phyloP scores from a whole-genome alignment of 805 yeast species.

The Teunomyces kruisii region DNA sequence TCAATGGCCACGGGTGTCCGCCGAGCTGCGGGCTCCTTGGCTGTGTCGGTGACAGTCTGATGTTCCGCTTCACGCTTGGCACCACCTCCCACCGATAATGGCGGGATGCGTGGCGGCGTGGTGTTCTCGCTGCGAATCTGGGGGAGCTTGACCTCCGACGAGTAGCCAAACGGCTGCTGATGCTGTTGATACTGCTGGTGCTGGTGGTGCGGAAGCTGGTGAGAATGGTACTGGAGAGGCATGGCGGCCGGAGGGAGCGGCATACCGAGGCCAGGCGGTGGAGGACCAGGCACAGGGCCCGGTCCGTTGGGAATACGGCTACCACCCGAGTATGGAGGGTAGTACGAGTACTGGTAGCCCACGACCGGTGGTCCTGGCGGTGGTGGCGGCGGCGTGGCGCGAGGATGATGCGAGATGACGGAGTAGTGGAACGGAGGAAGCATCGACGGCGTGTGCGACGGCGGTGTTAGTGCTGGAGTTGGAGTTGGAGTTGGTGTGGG shows the following conservation, averaged over 20 bases:
- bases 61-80: not conserved
- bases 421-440: slow-evolving; percentile 1
- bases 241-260: not conserved
- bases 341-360: slow-evolving; percentile 15
- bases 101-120: not conserved
- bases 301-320: slow-evolving; percentile 43
- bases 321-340: slow-evolving; percentile 35
- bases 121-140: slow-evolving; percentile 6
- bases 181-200: too few species aligned
- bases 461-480: too few species aligned
- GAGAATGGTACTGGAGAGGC: slow-evolving; percentile 1
- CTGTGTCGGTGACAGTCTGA: not conserved
- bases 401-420: not conserved
- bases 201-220: too few species aligned
- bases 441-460: not conserved
- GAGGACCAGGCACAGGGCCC: slow-evolving; percentile 44
- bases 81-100: not conserved
- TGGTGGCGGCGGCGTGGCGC: slow-evolving; percentile 9
- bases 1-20: slow-evolving; percentile 26
- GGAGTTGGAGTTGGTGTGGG: not conserved
- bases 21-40: not conserved
- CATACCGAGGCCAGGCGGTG: slow-evolving; percentile 18
- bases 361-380: slow-evolving; percentile 6
- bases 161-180: not conserved
- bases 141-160: slow-evolving; percentile 12